phyloP scores from a whole-genome alignment of 345 rosid species.

The Gossypium turneri region DNA sequence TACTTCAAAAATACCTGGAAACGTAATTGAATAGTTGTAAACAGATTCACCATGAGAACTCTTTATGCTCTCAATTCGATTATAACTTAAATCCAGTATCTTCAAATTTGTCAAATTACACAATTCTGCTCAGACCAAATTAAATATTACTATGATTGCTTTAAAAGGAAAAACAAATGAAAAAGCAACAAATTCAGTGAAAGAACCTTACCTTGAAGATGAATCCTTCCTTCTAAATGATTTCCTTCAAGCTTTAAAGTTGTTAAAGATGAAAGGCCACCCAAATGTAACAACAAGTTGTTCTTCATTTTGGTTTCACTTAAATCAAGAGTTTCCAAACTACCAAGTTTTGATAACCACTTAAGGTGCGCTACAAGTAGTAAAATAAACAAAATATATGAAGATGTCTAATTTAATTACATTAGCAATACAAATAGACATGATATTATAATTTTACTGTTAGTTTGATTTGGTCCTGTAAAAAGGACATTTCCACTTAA shows the following conservation, averaged over 20 bases:
- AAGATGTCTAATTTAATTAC: no score
- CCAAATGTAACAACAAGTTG: neutral
- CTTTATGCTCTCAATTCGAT: neutral
- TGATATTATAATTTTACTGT: no score
- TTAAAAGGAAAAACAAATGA: neutral
- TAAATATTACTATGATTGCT: neutral
- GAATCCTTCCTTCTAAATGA: neutral
- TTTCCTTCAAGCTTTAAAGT: no score
- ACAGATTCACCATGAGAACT: neutral
- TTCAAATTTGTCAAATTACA: neutral
- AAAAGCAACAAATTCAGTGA: neutral
- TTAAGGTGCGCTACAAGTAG: no score
- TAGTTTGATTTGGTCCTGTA: no score
- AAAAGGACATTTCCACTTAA: no score
- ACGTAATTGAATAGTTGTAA: neutral
- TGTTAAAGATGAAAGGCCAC: neutral
- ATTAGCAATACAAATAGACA: no score
- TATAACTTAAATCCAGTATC: neutral
- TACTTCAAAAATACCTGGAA: neutral
- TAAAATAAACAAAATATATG: no score
- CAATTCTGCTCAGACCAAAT: neutral
- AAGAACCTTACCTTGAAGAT: neutral
- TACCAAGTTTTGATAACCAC: no score
- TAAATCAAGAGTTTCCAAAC: no score
- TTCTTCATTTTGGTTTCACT: no score